Percentiles rank a stretch among this genome's conserved stretches.
Evolutionary conservation across 768 basidiomycete species (phyloP).

Genomic region (Pleurotus ostreatus): DNA sequence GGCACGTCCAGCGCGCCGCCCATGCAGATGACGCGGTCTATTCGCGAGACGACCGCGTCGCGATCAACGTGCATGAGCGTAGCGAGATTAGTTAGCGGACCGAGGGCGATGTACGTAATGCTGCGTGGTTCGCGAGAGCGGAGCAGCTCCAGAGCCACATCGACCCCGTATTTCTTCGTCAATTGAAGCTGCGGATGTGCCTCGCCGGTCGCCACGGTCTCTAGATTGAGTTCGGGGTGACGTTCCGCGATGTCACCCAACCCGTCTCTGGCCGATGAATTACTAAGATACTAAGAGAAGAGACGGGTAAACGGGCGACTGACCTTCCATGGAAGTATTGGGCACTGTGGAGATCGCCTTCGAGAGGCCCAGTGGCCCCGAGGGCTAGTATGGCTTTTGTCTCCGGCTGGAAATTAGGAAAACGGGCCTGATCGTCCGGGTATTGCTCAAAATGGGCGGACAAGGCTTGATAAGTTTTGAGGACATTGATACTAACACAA

Average conservation of each 20-base stretch:
- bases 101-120: conserved; percentile 70
- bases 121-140: conserved; percentile 43
- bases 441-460: conserved; percentile 50
- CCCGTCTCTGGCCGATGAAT: conserved; percentile 52
- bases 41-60: conserved; percentile 45
- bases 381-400: conserved; percentile 58
- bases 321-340: conserved; percentile 84
- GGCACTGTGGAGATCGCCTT: conserved; percentile 70
- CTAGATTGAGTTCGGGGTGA: conserved; percentile 58
- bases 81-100: conserved; percentile 81
- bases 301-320: conserved; percentile 11
- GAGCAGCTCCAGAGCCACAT: conserved; percentile 55
- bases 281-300: not conserved
- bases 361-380: conserved; percentile 64
- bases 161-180: conserved; percentile 42
- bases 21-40: conserved; percentile 84
- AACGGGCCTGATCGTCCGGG: conserved; percentile 52
- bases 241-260: conserved; percentile 54
- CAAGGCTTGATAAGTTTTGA: conserved; percentile 72
- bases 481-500: conserved; percentile 56
- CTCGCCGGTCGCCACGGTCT: conserved; percentile 4
- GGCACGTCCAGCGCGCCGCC: conserved; percentile 92
- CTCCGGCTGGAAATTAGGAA: conserved; percentile 52
- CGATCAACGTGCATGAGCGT: conserved; percentile 54
- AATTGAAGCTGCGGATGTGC: conserved; percentile 35